Conservation (phyloP, 2,329 filamentous ascomycete species). For the Ophiostoma sp. region DNA sequence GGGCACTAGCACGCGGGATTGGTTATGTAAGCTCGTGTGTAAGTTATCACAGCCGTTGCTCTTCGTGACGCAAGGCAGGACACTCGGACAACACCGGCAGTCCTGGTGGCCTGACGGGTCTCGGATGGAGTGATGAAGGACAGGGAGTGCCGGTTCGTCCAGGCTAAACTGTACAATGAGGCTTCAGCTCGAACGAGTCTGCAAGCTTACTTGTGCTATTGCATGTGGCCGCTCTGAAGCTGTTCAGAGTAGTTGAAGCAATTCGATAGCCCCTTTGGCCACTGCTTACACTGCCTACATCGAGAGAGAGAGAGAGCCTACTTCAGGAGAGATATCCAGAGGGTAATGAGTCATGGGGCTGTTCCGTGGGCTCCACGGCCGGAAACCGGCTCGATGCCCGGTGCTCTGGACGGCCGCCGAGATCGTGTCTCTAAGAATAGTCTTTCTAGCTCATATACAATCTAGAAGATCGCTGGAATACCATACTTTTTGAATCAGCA, state of each 20-base stretch:
- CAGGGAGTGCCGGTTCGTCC: too few relatives aligned
- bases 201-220: too few relatives aligned
- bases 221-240: too few relatives aligned
- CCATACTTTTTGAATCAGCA: neutral
- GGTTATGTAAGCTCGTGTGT: conserved; percentile 1
- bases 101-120: too few relatives aligned
- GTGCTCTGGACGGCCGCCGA: neutral
- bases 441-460: neutral
- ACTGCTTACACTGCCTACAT: neutral
- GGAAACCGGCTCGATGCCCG: neutral
- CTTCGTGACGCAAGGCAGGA: too few relatives aligned
- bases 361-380: neutral
- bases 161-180: too few relatives aligned
- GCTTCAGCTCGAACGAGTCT: too few relatives aligned
- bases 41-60: neutral
- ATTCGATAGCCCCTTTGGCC: neutral
- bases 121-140: too few relatives aligned
- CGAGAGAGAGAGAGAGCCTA: neutral
- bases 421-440: neutral
- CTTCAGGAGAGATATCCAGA: neutral
- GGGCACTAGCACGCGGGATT: neutral
- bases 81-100: too few relatives aligned
- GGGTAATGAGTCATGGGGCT: neutral
- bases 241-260: neutral
- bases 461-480: neutral